Evolutionary conservation across 306 rosid genomes (phyloP).

Genomic region (Castanea crenata): DNA sequence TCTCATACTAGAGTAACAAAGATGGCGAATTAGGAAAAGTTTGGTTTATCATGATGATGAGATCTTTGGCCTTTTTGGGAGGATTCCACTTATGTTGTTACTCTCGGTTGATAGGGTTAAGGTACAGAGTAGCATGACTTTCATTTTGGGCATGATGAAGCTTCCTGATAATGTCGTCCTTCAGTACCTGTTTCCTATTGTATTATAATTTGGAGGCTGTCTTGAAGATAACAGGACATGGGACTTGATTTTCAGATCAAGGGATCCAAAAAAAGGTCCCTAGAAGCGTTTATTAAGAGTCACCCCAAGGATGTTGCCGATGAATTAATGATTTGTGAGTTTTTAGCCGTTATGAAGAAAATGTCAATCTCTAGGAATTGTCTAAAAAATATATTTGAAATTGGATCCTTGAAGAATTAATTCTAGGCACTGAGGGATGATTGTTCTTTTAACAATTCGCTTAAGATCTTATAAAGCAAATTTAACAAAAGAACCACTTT

Average conservation of each 20-base stretch:
- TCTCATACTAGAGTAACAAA: too few relatives aligned
- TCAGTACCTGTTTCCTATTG: slow-evolving; percentile 44
- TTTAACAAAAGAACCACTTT: too few relatives aligned
- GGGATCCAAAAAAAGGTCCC: slow-evolving; percentile 46
- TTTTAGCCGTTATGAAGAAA: neutral
- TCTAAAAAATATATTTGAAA: too few relatives aligned
- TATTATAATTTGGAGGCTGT: slow-evolving; percentile 54
- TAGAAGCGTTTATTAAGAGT: slow-evolving; percentile 36
- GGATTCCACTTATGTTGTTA: slow-evolving; percentile 49
- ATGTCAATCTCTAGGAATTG: too few relatives aligned
- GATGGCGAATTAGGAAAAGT: too few relatives aligned
- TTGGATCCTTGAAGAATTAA: too few relatives aligned
- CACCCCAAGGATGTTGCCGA: slow-evolving; percentile 53
- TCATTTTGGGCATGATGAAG: slow-evolving; percentile 68
- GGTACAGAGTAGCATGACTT: slow-evolving; percentile 86
- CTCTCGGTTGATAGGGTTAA: slow-evolving; percentile 51
- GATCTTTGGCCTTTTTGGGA: slow-evolving; percentile 45
- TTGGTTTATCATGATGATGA: slow-evolving; percentile 44
- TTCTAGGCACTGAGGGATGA: too few relatives aligned
- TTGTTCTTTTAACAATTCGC: too few relatives aligned
- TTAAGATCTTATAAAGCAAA: too few relatives aligned
- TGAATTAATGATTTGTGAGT: slow-evolving; percentile 45
- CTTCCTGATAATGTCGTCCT: slow-evolving; percentile 54
- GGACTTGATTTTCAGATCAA: slow-evolving; percentile 27
- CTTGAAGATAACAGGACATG: slow-evolving; percentile 58